Evolutionary conservation across 2,329 filamentous ascomycete genomes (phyloP), one percentile per base, ranked within the genome.

Genomic region (Stachybotrys chartarum): DNA sequence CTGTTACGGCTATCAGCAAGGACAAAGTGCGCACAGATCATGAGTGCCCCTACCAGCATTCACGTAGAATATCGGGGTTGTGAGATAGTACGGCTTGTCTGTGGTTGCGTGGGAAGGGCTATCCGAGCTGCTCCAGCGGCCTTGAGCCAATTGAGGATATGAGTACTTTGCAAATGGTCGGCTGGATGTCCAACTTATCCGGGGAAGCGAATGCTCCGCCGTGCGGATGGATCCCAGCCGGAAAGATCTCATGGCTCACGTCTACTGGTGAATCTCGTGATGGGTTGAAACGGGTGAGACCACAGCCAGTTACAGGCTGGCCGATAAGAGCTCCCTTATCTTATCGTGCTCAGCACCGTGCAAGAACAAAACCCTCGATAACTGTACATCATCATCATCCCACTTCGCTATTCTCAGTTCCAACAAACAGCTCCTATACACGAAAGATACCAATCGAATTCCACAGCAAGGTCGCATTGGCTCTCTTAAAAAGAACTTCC

Each of bases 21-120:
- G 30, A 16, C 1, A 35, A 10, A 30, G 17, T 12, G 8, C n/a
- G 6, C 31, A 14, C n/a, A 17, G n/a, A 30, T 3, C 48, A 24
- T 24, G 24, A 24, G 24, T 24, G 24, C n/a, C 56, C 59, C 63
- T 75, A 92, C 90, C 85, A 55, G 92, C 90, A 81, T 99, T 99
- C 75, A 99, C 94, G 72, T 99, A 99, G 77, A 97, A 99, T 56
- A 99, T 99, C 3, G 94, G 94, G 8, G 91, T 95, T 6, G 94
- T 97, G 65, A 96, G 80, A 77, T 97, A 99, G 76, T 87, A 97
- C 8, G 93, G 91, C 75, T 97, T 97, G 58, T 66, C 61, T 35
- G 51, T 16, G 30, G 55, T 44, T 42, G 53, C 47, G 52, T 52
- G 24, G 48, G 56, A 54, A 3, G 64, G 64, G 62, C 60, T 66